A percentile compares a stretch with the other conserved stretches of the same genome.
phyloP scores from a whole-genome alignment of 2,329 filamentous ascomycete genomes.

The Monosporascus ibericus region DNA sequence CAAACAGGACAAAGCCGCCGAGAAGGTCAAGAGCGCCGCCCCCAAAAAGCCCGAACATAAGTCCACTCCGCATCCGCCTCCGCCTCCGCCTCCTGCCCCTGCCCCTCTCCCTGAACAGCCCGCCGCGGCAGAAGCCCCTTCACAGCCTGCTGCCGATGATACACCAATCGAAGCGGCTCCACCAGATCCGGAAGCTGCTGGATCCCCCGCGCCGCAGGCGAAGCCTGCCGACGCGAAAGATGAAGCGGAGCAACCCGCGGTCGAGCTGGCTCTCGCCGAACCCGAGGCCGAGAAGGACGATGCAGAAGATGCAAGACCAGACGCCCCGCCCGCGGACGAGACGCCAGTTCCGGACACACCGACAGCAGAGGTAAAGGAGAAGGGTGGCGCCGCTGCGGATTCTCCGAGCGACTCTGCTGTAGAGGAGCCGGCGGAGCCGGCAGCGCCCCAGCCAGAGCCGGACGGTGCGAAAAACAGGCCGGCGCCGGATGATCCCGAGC shows the following conservation, averaged over 20 bases:
- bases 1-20: conserved; percentile 5
- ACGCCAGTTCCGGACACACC: conserved; percentile 2
- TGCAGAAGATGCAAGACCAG: neutral
- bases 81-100: neutral
- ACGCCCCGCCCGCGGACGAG: conserved; percentile 4
- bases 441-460: conserved; percentile 3
- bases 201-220: conserved; percentile 2
- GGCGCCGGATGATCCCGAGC: neutral
- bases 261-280: neutral
- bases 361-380: conserved; percentile 7
- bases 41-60: conserved; percentile 1
- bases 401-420: conserved; percentile 1
- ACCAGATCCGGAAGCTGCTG: conserved; percentile 1
- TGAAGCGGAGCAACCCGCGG: neutral
- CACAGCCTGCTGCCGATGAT: conserved; percentile 4
- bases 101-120: neutral
- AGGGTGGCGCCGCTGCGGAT: conserved; percentile 1
- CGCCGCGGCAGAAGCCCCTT: conserved; percentile 1
- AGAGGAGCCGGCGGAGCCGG: neutral
- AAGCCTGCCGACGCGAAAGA: neutral
- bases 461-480: neutral
- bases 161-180: conserved; percentile 1
- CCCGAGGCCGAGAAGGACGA: conserved; percentile 7
- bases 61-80: neutral
- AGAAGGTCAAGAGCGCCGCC: conserved; percentile 8